Evolutionary conservation across 1,139 yeast genomes (phyloP), one percentile per base, ranked within the genome.

Genomic region (Kurtzmaniella natalensis): DNA sequence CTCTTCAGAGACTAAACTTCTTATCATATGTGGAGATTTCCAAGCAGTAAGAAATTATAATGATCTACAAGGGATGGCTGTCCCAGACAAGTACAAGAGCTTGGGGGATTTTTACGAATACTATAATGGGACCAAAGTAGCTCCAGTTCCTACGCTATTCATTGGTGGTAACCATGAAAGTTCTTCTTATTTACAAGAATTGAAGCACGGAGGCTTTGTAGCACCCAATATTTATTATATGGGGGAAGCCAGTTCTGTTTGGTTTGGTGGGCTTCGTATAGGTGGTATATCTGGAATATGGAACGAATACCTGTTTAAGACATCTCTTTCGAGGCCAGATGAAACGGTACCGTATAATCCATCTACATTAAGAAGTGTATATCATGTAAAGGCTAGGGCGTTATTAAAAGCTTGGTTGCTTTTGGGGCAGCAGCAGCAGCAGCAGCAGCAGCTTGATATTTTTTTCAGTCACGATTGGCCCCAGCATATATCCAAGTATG

Each of bases 101-200:
- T 53, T 87, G 46, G 96, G 95, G 0, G 95, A 88, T 48, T 92
- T 92, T 54, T 77, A 74, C 35, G 61, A 72, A 18, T 92, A 89
- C 55, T 87, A 85, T 48, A 53, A 55, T 1, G 92, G 94, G 1
- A 43, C 45, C 11, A 61, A 59, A 32, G 55, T 38, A 21, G 96
- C 96, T 0, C 95, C 96, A 0, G 69, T 82, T 2, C 57, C 78
- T 28, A 92, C 98, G 0, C 47, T 92, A 0, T 82, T 92, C 45
- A 76, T 94, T 30, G 98, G 98, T 3, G 99, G 99, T 0, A 92
- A 92, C 57, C 99, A 92, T 50, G 99, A 92, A 52, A 79, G 94
- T 7, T 83, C 94, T 37, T 76, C 80, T 40, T 86, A 84, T 53
- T 51, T 92, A 43, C 70, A 76, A 45, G 89, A 85, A 46, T 59